Base-by-base conservation (phyloP, 768 basidiomycete species). In the Russula compacta region DNA sequence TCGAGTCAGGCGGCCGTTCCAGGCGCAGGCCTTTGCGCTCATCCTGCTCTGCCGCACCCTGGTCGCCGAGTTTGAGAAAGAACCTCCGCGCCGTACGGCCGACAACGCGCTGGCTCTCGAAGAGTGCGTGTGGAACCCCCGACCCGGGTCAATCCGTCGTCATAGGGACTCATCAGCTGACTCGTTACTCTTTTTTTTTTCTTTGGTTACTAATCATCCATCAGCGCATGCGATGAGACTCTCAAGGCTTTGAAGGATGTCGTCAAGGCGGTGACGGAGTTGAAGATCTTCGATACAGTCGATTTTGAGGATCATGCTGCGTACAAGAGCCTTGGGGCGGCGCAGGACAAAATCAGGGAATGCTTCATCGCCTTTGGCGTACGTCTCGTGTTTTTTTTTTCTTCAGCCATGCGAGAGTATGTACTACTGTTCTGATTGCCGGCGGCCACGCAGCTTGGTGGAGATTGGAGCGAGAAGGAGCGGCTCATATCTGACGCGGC, bases 1-100 rank as follows among this genome's bases (percentile, higher is more conserved):
- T 11, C 39, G 19, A 48, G 59, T 60, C 43, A 49, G 63, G 36
- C 63, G 63, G 32, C 63, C 63, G 4, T 64, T 61, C 63, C 43
- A 61, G n/a, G 53, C 59, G 5, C 63, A 64, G 43, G 63, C 63
- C 9, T 10, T 61, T 6, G 49, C 49, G 5, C 59, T 64, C 38
- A 51, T 64, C 39, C 33, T 40, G 11, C 46, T 64, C 42, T 64
- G 63, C 44, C 63, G 63, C 43, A n/a, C 7, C 3, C 48, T 64
- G n/a, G 63, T 44, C 40, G 49, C 24, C n/a, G 38, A 42, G 59
- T 64, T 64, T 14, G 53, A 17, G 21, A 32, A 61, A n/a, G 43
- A 61, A 29, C 35, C 17, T 12, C 3, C 24, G 24, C 21, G 42
- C 17, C 59, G 35, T 8, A 64, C 54, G 6, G 35, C 48, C 11